Base-by-base conservation (phyloP, 2,329 filamentous ascomycete genomes). In the Grosmannia serpens region DNA sequence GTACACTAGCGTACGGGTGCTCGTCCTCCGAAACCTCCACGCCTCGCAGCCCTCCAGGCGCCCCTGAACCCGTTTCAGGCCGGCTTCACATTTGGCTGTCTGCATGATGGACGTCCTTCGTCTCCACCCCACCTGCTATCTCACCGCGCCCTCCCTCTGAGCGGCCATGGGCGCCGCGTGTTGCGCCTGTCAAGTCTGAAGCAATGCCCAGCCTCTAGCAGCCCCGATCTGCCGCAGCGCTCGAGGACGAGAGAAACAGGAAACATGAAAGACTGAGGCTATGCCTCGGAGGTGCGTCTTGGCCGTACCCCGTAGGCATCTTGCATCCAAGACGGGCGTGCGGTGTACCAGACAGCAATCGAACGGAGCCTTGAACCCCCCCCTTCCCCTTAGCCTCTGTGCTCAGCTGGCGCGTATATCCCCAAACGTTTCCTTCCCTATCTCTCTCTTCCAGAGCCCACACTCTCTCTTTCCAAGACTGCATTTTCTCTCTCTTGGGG, bases 11-110 rank as follows among this genome's bases (percentile, higher is more conserved):
- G 17, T 22, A 20, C 46, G 46, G 46, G 1, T 49, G 22, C 22
- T 5, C 24, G 24, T 13, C 46, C n/a, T 26, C n/a, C 9, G 13
- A 20, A 20, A 44, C 38, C 17, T 10, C 31, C 10, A 33, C 13
- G 38, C 38, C 38, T 20, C 17, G 17, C 17, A n/a, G n/a, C n/a
- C n/a, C n/a, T n/a, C n/a, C n/a, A n/a, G 44, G 44, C n/a, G 7
- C 52, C 31, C 52, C 52, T 54, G 52, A 54, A 4, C 38, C 62
- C 56, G 67, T 68, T 68, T 68, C 67, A 67, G 56, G 60, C 64
- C 54, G 61, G 67, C 63, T 66, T 68, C 67, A 67, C 64, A 62
- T 58, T 53, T 13, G 47, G 44, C 41, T 33, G 57, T 38, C 31
- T 33, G 60, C 59, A 60, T 61, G 24, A 61, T 27, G 55, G 31